Evolutionary conservation across 495 filamentous ascomycete genomes (phyloP).

Genomic region (Neurospora terricola): DNA sequence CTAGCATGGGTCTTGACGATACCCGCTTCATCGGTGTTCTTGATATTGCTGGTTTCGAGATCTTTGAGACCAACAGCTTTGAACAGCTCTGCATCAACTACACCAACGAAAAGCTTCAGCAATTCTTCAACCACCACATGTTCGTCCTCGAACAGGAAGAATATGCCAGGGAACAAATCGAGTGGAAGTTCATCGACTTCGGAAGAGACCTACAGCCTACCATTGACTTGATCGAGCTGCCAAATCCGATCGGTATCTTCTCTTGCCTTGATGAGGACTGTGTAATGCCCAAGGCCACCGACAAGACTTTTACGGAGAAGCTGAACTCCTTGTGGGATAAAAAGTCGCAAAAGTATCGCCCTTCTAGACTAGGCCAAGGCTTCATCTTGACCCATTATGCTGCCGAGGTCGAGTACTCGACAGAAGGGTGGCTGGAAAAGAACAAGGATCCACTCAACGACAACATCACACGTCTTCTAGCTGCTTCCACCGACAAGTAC

Average conservation of each 20-base stretch:
- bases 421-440: slow-evolving; percentile 93
- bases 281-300: slow-evolving; percentile 98
- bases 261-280: slow-evolving; percentile 97
- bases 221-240: slow-evolving; percentile 91
- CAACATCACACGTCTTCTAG: slow-evolving; percentile 83
- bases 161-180: slow-evolving; percentile 94
- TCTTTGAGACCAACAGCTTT: slow-evolving; percentile 97
- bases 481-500: slow-evolving; percentile 70
- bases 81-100: slow-evolving; percentile 99
- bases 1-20: slow-evolving; percentile 68
- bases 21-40: slow-evolving; percentile 94
- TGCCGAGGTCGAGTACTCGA: slow-evolving; percentile 94
- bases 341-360: slow-evolving; percentile 86
- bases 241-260: slow-evolving; percentile 97
- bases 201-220: slow-evolving; percentile 95
- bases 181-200: slow-evolving; percentile 99
- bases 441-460: slow-evolving; percentile 99
- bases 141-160: slow-evolving; percentile 99
- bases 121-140: slow-evolving; percentile 99
- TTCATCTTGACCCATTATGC: slow-evolving; percentile 99
- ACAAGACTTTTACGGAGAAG: slow-evolving; percentile 95
- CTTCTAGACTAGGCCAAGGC: slow-evolving; percentile 78
- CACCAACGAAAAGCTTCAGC: slow-evolving; percentile 98
- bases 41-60: slow-evolving; percentile 98
- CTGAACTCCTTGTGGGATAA: slow-evolving; percentile 93